These are phyloP conservation scores for Sanguinoderma infundibulare DNA, from an alignment of 1,284 basidiomycete genomes.

Conservation along the genomic window DNA sequence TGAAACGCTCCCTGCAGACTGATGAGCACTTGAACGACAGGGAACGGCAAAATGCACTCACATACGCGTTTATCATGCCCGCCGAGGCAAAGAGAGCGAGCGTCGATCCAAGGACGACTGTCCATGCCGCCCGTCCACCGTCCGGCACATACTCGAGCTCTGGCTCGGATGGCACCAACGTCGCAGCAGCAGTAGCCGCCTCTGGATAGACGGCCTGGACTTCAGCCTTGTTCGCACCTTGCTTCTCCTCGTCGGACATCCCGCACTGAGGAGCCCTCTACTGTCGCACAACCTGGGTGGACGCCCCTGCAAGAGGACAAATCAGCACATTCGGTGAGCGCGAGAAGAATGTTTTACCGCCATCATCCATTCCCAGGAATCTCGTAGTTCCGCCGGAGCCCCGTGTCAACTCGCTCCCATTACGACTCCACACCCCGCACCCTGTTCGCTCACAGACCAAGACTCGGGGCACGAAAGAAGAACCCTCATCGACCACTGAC, in stretches of 20 bases:
- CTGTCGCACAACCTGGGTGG: background rate
- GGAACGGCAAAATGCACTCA: background rate
- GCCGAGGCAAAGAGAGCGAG: slow-evolving; percentile 24
- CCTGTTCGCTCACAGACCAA: too few relatives aligned
- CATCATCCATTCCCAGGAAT: too few relatives aligned
- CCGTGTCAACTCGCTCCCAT: too few relatives aligned
- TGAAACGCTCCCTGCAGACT: slow-evolving; percentile 19
- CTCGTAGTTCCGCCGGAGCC: too few relatives aligned
- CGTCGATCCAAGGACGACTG: slow-evolving; percentile 21
- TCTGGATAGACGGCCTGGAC: background rate
- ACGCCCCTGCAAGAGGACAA: background rate
- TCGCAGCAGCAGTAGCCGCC: background rate
- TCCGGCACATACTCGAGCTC: slow-evolving; percentile 19
- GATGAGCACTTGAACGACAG: background rate
- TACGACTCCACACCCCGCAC: too few relatives aligned
- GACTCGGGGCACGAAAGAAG: too few relatives aligned
- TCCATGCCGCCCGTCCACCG: slow-evolving; percentile 21
- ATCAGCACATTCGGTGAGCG: too few relatives aligned
- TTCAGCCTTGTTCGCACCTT: background rate
- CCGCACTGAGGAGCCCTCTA: background rate
- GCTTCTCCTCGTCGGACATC: background rate
- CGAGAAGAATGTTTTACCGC: too few relatives aligned
- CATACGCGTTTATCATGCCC: slow-evolving; percentile 26
- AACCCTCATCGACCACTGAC: too few relatives aligned
- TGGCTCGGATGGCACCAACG: background rate